Conservation (phyloP, 2,329 filamentous ascomycete species). For the Ilyonectria destructans region DNA sequence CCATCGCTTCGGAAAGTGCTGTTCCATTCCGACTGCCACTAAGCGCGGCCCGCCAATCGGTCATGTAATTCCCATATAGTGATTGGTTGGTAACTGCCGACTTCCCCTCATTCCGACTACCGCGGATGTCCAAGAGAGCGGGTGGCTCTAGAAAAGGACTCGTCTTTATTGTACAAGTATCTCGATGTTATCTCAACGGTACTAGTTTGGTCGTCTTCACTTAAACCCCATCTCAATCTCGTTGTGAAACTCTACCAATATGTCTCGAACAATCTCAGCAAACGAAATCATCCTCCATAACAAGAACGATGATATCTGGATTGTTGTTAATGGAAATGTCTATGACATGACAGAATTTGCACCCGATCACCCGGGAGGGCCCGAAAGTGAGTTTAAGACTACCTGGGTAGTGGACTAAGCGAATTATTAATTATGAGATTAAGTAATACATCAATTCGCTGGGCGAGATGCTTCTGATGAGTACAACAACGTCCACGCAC, state of each 20-base stretch:
- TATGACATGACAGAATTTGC: conserved; percentile 66
- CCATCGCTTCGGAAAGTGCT: not conserved
- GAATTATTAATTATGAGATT: not conserved
- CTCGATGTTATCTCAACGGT: not conserved
- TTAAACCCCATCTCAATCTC: not conserved
- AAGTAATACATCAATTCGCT: conserved; percentile 47
- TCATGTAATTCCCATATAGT: not conserved
- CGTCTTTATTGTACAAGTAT: too few species aligned
- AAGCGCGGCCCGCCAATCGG: not conserved
- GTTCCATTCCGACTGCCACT: not conserved
- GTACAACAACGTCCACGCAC: conserved; percentile 45
- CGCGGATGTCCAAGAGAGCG: not conserved
- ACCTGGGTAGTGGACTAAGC: too few species aligned
- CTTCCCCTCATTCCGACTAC: not conserved
- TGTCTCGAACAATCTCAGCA: conserved; percentile 53
- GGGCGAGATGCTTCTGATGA: conserved; percentile 46
- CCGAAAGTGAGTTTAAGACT: conserved; percentile 27
- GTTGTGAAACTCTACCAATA: conserved; percentile 1
- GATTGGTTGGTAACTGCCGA: not conserved
- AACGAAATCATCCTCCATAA: conserved; percentile 65
- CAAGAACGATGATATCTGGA: conserved; percentile 70
- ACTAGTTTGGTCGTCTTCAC: not conserved
- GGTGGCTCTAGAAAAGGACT: not conserved
- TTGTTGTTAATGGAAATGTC: conserved; percentile 77
- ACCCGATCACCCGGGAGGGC: conserved; percentile 43